Evolutionary conservation across 225 moss, liverwort and hornwort genomes (phyloP).

Genomic region (Bryoerythrophyllum caledonicum): DNA sequence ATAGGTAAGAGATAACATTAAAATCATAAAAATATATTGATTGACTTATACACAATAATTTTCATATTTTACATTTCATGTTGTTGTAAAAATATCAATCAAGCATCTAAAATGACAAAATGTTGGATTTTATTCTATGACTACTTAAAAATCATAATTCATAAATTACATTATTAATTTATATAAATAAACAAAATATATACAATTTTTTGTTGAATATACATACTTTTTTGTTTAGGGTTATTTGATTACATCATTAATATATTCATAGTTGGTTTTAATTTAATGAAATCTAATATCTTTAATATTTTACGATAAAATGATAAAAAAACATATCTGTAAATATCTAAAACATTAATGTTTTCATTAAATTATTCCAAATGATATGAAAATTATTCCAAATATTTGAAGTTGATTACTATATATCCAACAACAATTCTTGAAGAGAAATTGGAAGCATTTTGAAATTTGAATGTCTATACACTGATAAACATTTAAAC

Average conservation of each 20-base stretch:
- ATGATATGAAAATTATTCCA: background rate
- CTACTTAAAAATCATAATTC: background rate
- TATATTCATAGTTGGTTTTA: background rate
- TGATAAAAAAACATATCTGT: background rate
- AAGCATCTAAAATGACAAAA: no score
- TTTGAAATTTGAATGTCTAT: no score
- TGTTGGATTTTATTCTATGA: background rate
- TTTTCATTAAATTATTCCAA: background rate
- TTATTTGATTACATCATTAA: background rate
- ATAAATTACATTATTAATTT: background rate
- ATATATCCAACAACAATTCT: no score
- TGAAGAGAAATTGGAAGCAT: no score
- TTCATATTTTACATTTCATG: background rate
- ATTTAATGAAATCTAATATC: no score
- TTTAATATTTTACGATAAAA: no score
- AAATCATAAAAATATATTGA: background rate
- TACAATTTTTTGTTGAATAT: no score
- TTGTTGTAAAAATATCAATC: background rate
- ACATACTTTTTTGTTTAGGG: no score
- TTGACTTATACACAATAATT: fast-evolving
- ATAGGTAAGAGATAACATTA: background rate
- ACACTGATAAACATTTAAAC: no score
- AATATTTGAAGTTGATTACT: background rate
- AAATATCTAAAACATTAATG: background rate
- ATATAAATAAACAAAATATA: fast-evolving